Evolutionary conservation across 2,329 filamentous ascomycete genomes (phyloP).

Genomic region (Hypoxylon sp.): DNA sequence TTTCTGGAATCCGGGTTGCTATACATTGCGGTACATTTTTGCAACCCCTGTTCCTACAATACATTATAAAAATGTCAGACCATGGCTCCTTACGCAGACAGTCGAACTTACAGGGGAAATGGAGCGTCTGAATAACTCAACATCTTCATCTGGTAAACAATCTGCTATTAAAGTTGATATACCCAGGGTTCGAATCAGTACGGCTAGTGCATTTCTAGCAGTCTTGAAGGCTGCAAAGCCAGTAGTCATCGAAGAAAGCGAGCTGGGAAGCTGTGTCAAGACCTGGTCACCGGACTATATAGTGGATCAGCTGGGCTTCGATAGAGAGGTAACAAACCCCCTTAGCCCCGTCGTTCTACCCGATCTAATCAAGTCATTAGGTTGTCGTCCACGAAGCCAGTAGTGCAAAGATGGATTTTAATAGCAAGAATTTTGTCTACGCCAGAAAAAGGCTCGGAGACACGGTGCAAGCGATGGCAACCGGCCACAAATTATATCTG

Average conservation of each 20-base stretch:
- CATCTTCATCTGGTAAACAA: constrained; percentile 46
- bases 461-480: constrained; percentile 72
- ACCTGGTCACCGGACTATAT: constrained; percentile 79
- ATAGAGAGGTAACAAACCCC: constrained; percentile 70
- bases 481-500: constrained; percentile 78
- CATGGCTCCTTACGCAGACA: constrained; percentile 38
- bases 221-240: constrained; percentile 71
- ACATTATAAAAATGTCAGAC: background rate
- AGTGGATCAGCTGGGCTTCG: constrained; percentile 68
- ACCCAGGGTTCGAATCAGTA: constrained; percentile 64
- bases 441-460: constrained; percentile 73
- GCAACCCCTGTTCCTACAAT: background rate
- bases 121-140: background rate
- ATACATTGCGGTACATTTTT: constrained; percentile 36
- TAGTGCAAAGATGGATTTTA: constrained; percentile 80
- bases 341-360: background rate
- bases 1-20: constrained; percentile 77
- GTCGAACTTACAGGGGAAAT: constrained; percentile 42
- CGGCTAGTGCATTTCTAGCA: constrained; percentile 68
- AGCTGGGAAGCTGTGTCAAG: constrained; percentile 75
- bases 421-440: constrained; percentile 85
- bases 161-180: constrained; percentile 57
- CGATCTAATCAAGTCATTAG: constrained; percentile 53
- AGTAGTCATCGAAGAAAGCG: constrained; percentile 72
- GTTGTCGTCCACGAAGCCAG: constrained; percentile 80